Base-by-base conservation (phyloP, 2,329 filamentous ascomycete genomes). In the Botrytis pseudocinerea region DNA sequence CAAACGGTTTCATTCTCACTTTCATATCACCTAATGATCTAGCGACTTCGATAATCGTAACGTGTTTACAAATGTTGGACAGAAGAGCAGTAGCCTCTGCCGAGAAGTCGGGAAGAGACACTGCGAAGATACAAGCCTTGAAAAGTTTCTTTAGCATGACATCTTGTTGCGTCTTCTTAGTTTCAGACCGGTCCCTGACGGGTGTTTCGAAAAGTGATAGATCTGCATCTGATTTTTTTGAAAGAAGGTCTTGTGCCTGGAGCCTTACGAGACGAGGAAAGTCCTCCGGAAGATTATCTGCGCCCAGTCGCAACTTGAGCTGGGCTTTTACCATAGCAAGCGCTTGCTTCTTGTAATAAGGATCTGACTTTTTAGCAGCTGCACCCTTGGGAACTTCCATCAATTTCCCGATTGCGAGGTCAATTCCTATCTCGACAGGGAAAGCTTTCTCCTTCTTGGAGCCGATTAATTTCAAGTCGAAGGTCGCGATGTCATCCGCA, bases 261-360 rank as follows among this genome's bases (percentile, higher is more conserved):
- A 98, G 87, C 51, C 96, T 91, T 64, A 99, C 88, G 14, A 97
- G 86, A 62, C 93, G 89, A 6, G 93, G 90, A 76, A 98, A 89
- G 76, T 99, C 95, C 12, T 99, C 96, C 0, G 95, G 95, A 20
- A 98, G 85, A 78, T 88, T 92, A 79, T 99, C 96, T 74, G 90
- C 90, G 6, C 96, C 96, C 73, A 99, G 92, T 71, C 95, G 90
- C 46, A 99, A 85, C 84, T 98, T 99, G 70, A 97, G 85, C 78
- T 98, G 95, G 0, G 94, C 89, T 77, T 92, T 94, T 79, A 99
- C 90, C 78, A 98, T 87, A 74, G 94, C 91, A 77, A 98, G 90
- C 0, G 97, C 93, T 82, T 99, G 94, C 80, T 93, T 92, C 84
- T 98, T 98, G 85, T 99, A 97, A 81, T 93, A 96, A 0, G 85